phyloP scores from a whole-genome alignment of 768 basidiomycete species.

The Hypholoma sublateritium region DNA sequence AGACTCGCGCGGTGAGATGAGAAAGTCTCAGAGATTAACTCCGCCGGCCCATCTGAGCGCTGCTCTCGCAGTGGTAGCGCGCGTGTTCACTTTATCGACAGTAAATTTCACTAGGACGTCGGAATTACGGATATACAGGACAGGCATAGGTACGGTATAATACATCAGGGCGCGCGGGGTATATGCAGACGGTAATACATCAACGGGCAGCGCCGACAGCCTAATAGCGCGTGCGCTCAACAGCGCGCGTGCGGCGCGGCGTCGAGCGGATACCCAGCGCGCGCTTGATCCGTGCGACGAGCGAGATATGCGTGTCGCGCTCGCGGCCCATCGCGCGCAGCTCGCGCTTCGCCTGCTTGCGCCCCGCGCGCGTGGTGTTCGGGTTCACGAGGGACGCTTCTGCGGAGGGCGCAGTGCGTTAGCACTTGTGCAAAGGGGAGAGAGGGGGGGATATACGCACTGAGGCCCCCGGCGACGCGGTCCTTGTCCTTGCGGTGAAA shows the following conservation, averaged over 20 bases:
- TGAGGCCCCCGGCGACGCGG: conserved; percentile 48
- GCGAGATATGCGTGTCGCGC: conserved; percentile 42
- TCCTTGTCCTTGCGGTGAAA: conserved; percentile 41
- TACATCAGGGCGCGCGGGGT: too few species aligned
- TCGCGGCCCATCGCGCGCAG: conserved; percentile 45
- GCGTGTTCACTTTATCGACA: too few species aligned
- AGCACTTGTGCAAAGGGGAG: background rate
- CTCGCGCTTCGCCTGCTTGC: conserved; percentile 46
- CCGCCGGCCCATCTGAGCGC: too few species aligned
- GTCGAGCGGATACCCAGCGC: conserved; percentile 51
- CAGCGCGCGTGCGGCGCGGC: conserved; percentile 26
- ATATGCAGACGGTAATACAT: background rate
- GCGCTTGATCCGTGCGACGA: conserved; percentile 53
- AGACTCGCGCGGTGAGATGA: too few species aligned
- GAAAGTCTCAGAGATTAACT: too few species aligned
- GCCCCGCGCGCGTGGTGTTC: conserved; percentile 43
- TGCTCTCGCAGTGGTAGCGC: too few species aligned
- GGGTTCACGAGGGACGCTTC: conserved; percentile 53
- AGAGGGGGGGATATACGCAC: conserved; percentile 31
- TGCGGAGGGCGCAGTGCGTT: conserved; percentile 12
- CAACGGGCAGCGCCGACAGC: background rate
- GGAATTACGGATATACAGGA: too few species aligned
- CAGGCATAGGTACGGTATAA: too few species aligned
- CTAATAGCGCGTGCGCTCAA: conserved; percentile 8
- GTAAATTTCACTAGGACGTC: too few species aligned